These are phyloP conservation scores for Hypoxylon intermedium DNA, from an alignment of 495 filamentous ascomycete genomes.

Conservation along the genomic window DNA sequence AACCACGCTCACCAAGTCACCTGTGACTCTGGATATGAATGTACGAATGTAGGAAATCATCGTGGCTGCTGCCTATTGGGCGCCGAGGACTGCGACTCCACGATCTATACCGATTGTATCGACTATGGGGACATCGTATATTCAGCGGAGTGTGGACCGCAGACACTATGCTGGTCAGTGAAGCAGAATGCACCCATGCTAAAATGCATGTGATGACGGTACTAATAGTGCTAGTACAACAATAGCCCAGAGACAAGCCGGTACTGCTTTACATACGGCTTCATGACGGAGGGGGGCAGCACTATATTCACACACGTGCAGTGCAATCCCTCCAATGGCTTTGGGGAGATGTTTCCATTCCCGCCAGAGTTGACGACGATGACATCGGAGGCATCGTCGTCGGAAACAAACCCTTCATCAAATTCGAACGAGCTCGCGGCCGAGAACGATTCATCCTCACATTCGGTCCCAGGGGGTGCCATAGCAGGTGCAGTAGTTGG, in stretches of 20 bases:
- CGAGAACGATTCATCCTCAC: background rate
- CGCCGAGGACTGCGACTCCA: conserved; percentile 26
- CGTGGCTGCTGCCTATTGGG: conserved; percentile 38
- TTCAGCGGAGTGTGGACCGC: conserved; percentile 22
- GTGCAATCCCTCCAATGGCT: conserved; percentile 29
- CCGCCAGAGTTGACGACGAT: conserved; percentile 30
- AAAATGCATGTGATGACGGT: background rate
- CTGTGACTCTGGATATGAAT: conserved; percentile 36
- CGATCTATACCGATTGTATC: conserved; percentile 37
- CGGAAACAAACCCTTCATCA: conserved; percentile 3
- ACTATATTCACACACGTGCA: conserved; percentile 32
- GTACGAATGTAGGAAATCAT: conserved; percentile 32
- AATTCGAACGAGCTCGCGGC: background rate
- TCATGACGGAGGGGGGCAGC: conserved; percentile 15
- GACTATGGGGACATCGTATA: conserved; percentile 20
- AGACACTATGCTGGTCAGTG: conserved; percentile 42
- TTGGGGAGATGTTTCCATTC: conserved; percentile 37
- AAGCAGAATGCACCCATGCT: background rate
- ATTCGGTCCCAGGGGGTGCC: conserved; percentile 18
- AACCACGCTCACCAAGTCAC: conserved; percentile 22
- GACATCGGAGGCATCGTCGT: conserved; percentile 1
- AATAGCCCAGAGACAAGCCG: conserved; percentile 24
- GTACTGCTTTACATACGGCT: conserved; percentile 34
- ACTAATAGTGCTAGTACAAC: background rate
- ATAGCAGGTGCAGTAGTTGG: conserved; percentile 36